Evolutionary conservation across 495 filamentous ascomycete species (phyloP).

Genomic region (Neurospora sp.): DNA sequence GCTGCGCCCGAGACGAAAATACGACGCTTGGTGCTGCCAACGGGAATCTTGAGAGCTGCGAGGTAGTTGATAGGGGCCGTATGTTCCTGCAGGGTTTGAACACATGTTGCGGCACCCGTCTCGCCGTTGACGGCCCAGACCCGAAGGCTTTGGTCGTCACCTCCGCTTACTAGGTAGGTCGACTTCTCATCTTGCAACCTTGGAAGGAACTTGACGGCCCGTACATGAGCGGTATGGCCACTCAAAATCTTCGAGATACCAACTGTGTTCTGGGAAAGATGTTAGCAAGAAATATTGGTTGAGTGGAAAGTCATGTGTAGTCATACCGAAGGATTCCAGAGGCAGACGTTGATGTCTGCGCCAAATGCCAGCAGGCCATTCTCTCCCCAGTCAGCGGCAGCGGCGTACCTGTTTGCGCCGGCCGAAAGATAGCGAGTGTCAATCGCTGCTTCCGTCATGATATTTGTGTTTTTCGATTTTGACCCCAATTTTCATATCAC

Average conservation of each 20-base stretch:
- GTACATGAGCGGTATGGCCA: conserved; percentile 75
- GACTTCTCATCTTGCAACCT: conserved; percentile 31
- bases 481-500: not conserved
- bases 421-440: conserved; percentile 59
- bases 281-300: not conserved
- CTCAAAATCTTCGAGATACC: conserved; percentile 63
- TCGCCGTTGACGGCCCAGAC: conserved; percentile 50
- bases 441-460: conserved; percentile 9
- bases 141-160: conserved; percentile 68
- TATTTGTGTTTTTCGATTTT: not conserved
- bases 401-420: conserved; percentile 83
- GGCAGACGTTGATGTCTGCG: conserved; percentile 73
- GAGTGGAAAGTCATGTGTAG: not conserved
- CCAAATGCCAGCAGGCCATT: conserved; percentile 77
- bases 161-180: conserved; percentile 62
- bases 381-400: conserved; percentile 80
- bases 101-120: conserved; percentile 20
- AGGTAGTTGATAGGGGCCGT: conserved; percentile 71
- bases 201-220: conserved; percentile 70
- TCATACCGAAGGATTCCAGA: conserved; percentile 79
- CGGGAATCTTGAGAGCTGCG: conserved; percentile 38
- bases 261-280: conserved; percentile 32
- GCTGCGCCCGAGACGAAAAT: conserved; percentile 63
- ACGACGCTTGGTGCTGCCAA: conserved; percentile 10
- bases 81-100: conserved; percentile 51